phyloP scores from a whole-genome alignment of 2,329 filamentous ascomycete genomes.

The Cladosporium cucumerinum region DNA sequence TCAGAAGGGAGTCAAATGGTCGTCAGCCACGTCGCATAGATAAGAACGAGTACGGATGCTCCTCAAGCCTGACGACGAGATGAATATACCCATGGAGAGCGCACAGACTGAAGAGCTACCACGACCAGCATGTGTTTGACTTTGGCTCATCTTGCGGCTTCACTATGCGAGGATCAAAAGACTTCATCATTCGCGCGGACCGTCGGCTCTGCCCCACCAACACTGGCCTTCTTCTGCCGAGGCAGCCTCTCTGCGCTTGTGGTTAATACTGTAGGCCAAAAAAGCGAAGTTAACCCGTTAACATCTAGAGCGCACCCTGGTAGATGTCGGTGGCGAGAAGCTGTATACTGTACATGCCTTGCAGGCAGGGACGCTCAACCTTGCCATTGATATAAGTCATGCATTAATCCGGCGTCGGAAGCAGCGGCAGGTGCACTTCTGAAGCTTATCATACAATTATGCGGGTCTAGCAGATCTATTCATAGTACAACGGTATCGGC shows the following conservation, averaged over 20 bases:
- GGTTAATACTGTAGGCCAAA: background rate
- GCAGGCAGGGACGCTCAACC: background rate
- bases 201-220: background rate
- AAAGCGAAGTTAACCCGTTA: background rate
- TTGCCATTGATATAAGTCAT: background rate
- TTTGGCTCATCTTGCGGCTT: background rate
- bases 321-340: background rate
- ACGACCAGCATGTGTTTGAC: background rate
- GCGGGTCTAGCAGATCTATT: background rate
- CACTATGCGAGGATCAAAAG: slow-evolving; percentile 1
- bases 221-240: background rate
- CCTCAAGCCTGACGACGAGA: background rate
- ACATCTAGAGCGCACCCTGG: background rate
- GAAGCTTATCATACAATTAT: background rate
- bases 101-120: background rate
- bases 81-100: background rate
- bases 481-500: background rate
- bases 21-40: background rate
- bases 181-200: background rate
- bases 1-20: background rate
- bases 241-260: background rate
- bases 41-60: background rate
- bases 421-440: background rate
- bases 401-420: background rate
- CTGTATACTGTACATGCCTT: background rate